Base-by-base conservation (phyloP, 306 rosid genomes). In the Leucaena leucocephala region DNA sequence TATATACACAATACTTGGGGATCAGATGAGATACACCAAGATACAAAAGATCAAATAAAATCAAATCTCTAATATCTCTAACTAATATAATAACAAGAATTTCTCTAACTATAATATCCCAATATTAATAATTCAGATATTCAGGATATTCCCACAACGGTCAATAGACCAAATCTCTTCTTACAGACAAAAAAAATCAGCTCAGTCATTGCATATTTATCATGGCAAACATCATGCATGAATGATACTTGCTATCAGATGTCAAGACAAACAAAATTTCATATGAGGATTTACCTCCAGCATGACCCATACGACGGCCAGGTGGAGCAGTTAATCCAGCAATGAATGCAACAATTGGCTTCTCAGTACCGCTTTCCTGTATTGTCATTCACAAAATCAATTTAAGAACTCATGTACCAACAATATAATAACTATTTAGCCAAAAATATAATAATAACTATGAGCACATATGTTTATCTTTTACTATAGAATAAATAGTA, bases 261-360 rank as follows among this genome's bases (percentile, higher is more conserved):
- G 79, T 13, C 36, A 75, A 63, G 19, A 81, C 16, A 72, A 35
- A 46, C 21, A 64, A 42, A 74, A 17, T 13, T 44, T 80, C n/a
- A 76, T 45, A 71, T 66, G 33, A 66, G 36, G 22, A 46, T 58
- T 66, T 85, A 91, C 99, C 98, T 82, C 99, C 99, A 71, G 99
- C 99, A 76, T 96, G 99, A 78, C 99, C 99, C 99, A 96, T 96
- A 36, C 99, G 97, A 61, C 98, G 98, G 27, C 99, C 99, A 36
- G 99, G 99, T 34, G 99, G 99, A 68, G 99, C 99, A 80, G 98
- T 96, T 76, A 96, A 89, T 78, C 99, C 99, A 86, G 98, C 99
- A 86, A 96, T 93, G 78, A 93, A 93, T 57, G 92, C 98, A 84
- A 93, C 99, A 75, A 96, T 11, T 34, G 97, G 99, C 87, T 96